Percentiles rank a stretch among this genome's conserved stretches.
phyloP scores from a whole-genome alignment of 192 early-diverging fungal genomes.

The Coemansia sp. region DNA sequence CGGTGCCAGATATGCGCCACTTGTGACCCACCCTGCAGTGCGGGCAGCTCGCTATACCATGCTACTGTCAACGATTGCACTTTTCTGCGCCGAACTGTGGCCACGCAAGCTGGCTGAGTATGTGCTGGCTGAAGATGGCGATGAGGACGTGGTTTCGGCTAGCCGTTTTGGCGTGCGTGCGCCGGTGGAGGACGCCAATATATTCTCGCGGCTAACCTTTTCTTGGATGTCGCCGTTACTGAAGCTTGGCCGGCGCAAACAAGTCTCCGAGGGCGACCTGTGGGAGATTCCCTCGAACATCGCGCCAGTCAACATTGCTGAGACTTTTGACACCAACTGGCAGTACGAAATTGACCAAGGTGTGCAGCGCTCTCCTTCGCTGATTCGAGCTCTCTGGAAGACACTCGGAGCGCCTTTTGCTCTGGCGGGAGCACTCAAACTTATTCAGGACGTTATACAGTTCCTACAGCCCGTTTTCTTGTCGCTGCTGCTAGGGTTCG shows the following conservation, averaged over 20 bases:
- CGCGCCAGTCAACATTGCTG: slow-evolving; percentile 61
- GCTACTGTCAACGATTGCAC: slow-evolving; percentile 7
- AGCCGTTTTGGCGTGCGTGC: slow-evolving; percentile 24
- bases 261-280: slow-evolving; percentile 72
- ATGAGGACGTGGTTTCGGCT: neutral
- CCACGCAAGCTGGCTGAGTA: slow-evolving; percentile 26
- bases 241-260: slow-evolving; percentile 73
- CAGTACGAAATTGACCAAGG: slow-evolving; percentile 61
- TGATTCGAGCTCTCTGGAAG: slow-evolving; percentile 61
- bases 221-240: slow-evolving; percentile 88
- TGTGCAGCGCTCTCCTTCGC: slow-evolving; percentile 60
- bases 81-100: slow-evolving; percentile 30
- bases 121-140: slow-evolving; percentile 13
- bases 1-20: neutral
- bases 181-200: slow-evolving; percentile 78
- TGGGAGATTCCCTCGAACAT: slow-evolving; percentile 68
- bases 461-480: slow-evolving; percentile 85
- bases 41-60: slow-evolving; percentile 8
- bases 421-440: slow-evolving; percentile 80
- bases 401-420: slow-evolving; percentile 72
- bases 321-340: slow-evolving; percentile 72
- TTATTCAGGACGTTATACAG: slow-evolving; percentile 69
- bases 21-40: neutral
- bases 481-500: slow-evolving; percentile 67
- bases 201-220: slow-evolving; percentile 82